A percentile compares a stretch with the other conserved stretches of the same genome.
These are phyloP conservation scores for Scleroderma citrinum DNA, from an alignment of 768 basidiomycete species.

Conservation along the genomic window DNA sequence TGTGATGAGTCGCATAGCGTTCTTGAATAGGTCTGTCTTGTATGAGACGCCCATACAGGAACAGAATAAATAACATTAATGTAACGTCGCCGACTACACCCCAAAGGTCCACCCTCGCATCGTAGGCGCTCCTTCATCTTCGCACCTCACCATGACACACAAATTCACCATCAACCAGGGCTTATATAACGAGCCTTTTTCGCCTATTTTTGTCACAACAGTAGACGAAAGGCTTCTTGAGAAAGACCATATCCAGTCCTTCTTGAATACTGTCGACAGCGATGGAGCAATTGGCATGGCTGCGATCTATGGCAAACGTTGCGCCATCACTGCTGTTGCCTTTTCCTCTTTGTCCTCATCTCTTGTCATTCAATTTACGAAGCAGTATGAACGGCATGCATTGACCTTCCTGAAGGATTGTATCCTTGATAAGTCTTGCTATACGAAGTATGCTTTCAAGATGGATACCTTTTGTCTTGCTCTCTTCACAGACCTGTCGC, in stretches of 20 bases:
- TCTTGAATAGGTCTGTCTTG: conserved; percentile 3
- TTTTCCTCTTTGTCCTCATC: conserved; percentile 33
- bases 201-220: conserved; percentile 22
- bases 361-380: conserved; percentile 29
- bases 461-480: conserved; percentile 42
- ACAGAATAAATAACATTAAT: no score
- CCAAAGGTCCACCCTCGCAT: no score
- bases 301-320: conserved; percentile 33
- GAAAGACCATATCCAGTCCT: conserved; percentile 4
- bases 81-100: no score
- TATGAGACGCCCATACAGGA: not conserved
- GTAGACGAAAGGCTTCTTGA: conserved; percentile 14
- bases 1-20: no score
- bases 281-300: conserved; percentile 36
- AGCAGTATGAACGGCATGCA: not conserved
- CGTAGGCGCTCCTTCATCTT: not conserved
- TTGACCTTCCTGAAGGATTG: conserved; percentile 23
- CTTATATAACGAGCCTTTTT: conserved; percentile 24
- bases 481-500: conserved; percentile 33
- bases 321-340: conserved; percentile 33
- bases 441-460: conserved; percentile 35
- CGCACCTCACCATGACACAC: not conserved
- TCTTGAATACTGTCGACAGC: conserved; percentile 22
- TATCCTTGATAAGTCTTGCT: conserved; percentile 26
- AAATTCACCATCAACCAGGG: conserved; percentile 27